Evolutionary conservation across 2,329 filamentous ascomycete species (phyloP), one percentile per base, ranked within the genome.

Genomic region (Capronia americana): DNA sequence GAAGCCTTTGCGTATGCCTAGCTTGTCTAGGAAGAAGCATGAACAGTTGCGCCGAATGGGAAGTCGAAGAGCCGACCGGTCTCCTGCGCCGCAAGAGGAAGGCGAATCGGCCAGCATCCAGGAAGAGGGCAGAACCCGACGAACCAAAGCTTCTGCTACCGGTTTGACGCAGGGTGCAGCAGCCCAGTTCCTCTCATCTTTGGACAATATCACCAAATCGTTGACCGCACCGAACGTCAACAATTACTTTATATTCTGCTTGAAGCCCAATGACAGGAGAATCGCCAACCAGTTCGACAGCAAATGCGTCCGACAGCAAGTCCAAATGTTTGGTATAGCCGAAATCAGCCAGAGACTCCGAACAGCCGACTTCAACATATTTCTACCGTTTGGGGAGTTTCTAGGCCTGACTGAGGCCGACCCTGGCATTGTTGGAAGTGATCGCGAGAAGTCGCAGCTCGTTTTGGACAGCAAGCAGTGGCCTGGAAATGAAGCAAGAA

Each of bases 221-320:
- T 83, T 99, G 53, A 90, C 88, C 2, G 88, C 91, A 2, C 87
- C 90, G 3, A 92, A 93, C 74, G 91, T 93, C 11, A 99, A 99
- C 74, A 87, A 91, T 0, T 99, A 99, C 79, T 98, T 97, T 73
- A 87, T 99, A 53, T 97, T 99, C 79, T 99, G 95, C 75, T 81
- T 99, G 70, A 99, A 99, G 80, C 94, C 95, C 24, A 99, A 99
- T 73, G 95, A 99, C 77, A 87, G 95, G 61, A 89, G 95, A 57
- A 99, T 99, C 71, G 94, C 95, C 68, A 99, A 99, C 73, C 95
- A 99, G 75, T 99, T 98, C 73, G 95, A 99, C 78, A 97, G 93
- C 85, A 98, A 98, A 79, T 99, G 95, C 76, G 95, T 99, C 24
- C 89, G 95, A 3, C 92, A 91, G 11, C 95, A 99, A 76, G 87